Evolutionary conservation across 495 filamentous ascomycete genomes (phyloP).

Genomic region (Diplogelasinospora grovesii): DNA sequence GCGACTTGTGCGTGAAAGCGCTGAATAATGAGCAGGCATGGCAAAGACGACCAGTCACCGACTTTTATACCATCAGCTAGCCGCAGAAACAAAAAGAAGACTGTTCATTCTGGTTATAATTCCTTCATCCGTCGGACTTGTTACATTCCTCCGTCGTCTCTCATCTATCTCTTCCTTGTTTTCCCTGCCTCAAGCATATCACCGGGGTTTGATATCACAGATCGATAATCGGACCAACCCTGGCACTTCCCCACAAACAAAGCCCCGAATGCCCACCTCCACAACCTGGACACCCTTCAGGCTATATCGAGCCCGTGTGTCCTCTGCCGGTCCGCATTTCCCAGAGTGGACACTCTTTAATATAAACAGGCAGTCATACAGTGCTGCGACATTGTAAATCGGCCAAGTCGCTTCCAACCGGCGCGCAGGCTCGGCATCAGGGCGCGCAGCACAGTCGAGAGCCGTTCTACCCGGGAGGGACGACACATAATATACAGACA

Average conservation of each 20-base stretch:
- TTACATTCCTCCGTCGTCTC: neutral
- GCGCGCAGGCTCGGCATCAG: neutral
- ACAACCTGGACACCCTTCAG: conserved; percentile 21
- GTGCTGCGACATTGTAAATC: too few relatives aligned
- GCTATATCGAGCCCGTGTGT: conserved; percentile 17
- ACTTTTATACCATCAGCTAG: too few relatives aligned
- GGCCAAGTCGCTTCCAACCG: too few relatives aligned
- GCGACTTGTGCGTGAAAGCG: conserved; percentile 26
- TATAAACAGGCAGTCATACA: neutral
- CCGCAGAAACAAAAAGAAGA: too few relatives aligned
- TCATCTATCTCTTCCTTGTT: neutral
- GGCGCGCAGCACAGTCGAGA: neutral
- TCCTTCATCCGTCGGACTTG: too few relatives aligned
- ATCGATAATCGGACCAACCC: conserved; percentile 1
- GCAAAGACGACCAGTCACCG: neutral
- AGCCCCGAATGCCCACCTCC: too few relatives aligned
- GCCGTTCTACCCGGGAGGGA: conserved; percentile 11
- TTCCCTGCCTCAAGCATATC: neutral
- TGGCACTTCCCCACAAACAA: conserved; percentile 3
- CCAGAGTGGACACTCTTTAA: conserved; percentile 10
- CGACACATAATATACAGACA: conserved; percentile 7
- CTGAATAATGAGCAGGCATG: conserved; percentile 11
- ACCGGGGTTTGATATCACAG: too few relatives aligned
- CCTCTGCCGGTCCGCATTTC: conserved; percentile 20
- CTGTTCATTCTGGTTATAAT: too few relatives aligned